Percentiles rank a stretch among this genome's conserved stretches.
Evolutionary conservation across 2,329 filamentous ascomycete genomes (phyloP).

Genomic region (Didymella arachidicola): DNA sequence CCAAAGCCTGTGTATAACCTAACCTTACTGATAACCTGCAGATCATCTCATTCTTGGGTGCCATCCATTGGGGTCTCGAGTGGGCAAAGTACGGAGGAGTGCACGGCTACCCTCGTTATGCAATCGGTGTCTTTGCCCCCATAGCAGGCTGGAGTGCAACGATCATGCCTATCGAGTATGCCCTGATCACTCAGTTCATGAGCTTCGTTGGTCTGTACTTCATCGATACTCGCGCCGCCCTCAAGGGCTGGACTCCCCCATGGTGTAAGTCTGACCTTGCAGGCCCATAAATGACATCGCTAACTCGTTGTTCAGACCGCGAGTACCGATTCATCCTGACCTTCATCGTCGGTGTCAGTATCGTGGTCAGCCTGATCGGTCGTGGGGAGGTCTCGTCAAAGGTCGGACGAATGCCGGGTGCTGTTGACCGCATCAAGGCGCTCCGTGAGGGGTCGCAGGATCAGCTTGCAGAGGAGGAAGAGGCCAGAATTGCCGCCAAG

Average conservation of each 20-base stretch:
- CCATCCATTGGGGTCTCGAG: constrained; percentile 92
- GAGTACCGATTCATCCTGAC: constrained; percentile 93
- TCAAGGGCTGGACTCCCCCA: constrained; percentile 76
- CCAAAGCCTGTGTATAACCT: not conserved
- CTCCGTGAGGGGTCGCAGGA: constrained; percentile 53
- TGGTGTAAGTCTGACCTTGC: constrained; percentile 70
- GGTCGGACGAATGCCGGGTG: constrained; percentile 55
- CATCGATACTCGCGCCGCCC: constrained; percentile 76
- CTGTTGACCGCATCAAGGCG: constrained; percentile 58
- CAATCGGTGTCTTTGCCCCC: constrained; percentile 80
- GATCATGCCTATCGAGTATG: constrained; percentile 82
- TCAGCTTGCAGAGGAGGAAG: constrained; percentile 43
- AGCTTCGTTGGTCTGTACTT: constrained; percentile 89
- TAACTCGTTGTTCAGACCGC: constrained; percentile 57
- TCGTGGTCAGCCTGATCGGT: constrained; percentile 81
- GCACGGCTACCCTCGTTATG: constrained; percentile 80
- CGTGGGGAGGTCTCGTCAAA: constrained; percentile 76
- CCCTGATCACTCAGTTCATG: constrained; percentile 83
- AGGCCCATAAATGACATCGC: not conserved
- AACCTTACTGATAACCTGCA: constrained; percentile 40
- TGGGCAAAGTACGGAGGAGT: constrained; percentile 73
- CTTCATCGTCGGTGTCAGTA: constrained; percentile 83
- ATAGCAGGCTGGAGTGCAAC: constrained; percentile 90
- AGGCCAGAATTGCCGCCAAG: constrained; percentile 32
- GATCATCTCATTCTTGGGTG: constrained; percentile 93